A percentile compares a stretch with the other conserved stretches of the same genome.
These are phyloP conservation scores for Francoa sonchifolia DNA, from an alignment of 441 rosid genomes.

Conservation along the genomic window DNA sequence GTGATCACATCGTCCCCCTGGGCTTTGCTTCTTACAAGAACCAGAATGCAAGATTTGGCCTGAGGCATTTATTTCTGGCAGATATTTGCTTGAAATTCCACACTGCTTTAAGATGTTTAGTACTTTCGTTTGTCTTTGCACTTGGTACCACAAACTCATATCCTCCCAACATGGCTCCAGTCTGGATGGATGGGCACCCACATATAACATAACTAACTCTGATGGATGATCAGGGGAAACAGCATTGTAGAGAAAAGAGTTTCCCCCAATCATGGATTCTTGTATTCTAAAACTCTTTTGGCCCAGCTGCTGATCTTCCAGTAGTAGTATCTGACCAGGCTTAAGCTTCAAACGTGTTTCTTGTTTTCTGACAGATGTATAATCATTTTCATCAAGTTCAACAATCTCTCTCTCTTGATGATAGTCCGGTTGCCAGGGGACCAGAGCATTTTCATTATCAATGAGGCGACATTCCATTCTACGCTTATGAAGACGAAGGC, in stretches of 20 bases:
- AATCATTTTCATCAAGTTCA: slow-evolving; percentile 25
- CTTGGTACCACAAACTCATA: slow-evolving; percentile 60
- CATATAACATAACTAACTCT: slow-evolving; percentile 28
- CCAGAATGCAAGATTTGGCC: slow-evolving; percentile 49
- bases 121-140: slow-evolving; percentile 59
- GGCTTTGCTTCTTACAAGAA: slow-evolving; percentile 28
- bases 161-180: slow-evolving; percentile 62
- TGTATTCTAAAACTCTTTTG: slow-evolving; percentile 39
- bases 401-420: slow-evolving; percentile 36
- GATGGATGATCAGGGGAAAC: slow-evolving; percentile 25
- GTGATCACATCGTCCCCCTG: slow-evolving; percentile 43
- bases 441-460: slow-evolving; percentile 23
- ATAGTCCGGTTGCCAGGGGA: slow-evolving; percentile 19
- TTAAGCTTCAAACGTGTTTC: slow-evolving; percentile 25
- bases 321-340: slow-evolving; percentile 29
- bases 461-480: slow-evolving; percentile 26
- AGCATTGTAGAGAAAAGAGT: slow-evolving; percentile 29
- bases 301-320: slow-evolving; percentile 39
- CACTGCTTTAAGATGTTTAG: slow-evolving; percentile 40
- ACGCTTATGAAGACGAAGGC: slow-evolving; percentile 44
- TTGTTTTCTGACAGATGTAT: slow-evolving; percentile 17
- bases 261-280: slow-evolving; percentile 32
- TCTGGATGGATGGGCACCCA: slow-evolving; percentile 53
- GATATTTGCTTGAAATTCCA: slow-evolving; percentile 30
- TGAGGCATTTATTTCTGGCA: slow-evolving; percentile 43